These are phyloP conservation scores for Metschnikowia baotianmanensis DNA, from an alignment of 805 yeast genomes.

Conservation along the genomic window DNA sequence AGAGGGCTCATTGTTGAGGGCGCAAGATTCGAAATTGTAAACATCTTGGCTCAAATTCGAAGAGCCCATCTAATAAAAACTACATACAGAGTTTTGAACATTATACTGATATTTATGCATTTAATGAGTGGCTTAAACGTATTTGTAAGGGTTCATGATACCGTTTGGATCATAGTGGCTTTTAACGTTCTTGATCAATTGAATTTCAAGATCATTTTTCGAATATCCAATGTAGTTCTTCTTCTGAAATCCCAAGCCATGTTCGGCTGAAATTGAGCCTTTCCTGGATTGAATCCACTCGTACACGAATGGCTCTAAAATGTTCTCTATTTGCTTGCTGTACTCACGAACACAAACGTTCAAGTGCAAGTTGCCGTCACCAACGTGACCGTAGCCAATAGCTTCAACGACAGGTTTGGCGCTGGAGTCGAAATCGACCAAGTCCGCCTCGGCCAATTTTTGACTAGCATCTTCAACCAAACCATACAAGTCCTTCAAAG, in stretches of 20 bases:
- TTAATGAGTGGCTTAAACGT: slow-evolving; percentile 43
- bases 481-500: slow-evolving; percentile 75
- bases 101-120: neutral
- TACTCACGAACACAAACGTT: slow-evolving; percentile 89
- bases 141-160: slow-evolving; percentile 93
- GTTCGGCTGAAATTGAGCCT: slow-evolving; percentile 96
- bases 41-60: neutral
- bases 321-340: slow-evolving; percentile 70
- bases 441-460: slow-evolving; percentile 51
- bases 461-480: slow-evolving; percentile 76
- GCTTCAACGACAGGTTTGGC: slow-evolving; percentile 81
- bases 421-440: slow-evolving; percentile 59
- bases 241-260: slow-evolving; percentile 97
- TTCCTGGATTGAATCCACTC: slow-evolving; percentile 73
- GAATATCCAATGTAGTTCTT: slow-evolving; percentile 84
- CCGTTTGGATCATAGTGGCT: slow-evolving; percentile 85
- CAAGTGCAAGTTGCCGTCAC: slow-evolving; percentile 94
- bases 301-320: slow-evolving; percentile 90
- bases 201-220: slow-evolving; percentile 68
- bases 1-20: slow-evolving; percentile 34
- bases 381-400: slow-evolving; percentile 97
- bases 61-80: too few species aligned
- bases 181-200: slow-evolving; percentile 76
- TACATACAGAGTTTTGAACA: neutral
- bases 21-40: slow-evolving; percentile 21